Evolutionary conservation across 106 monocot species (phyloP), one percentile per base, ranked within the genome.

Genomic region (Platanthera guangdongensis): DNA sequence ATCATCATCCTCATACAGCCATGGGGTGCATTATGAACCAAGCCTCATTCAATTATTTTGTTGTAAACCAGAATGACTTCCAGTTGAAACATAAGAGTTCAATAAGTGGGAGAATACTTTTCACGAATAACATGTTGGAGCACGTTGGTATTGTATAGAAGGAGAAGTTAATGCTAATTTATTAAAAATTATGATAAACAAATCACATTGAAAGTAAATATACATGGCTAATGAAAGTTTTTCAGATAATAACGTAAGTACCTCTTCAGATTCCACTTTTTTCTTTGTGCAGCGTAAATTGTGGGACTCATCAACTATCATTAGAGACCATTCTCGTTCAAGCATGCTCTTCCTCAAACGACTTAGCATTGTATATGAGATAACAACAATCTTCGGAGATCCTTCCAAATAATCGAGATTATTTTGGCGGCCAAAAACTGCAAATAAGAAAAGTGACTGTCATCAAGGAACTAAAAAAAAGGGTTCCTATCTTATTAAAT

Each of bases 251-350:
- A 39, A 39, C 3, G 39, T 39, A 70, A 49, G 12, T 88, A 97
- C 96, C 97, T 99, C 97, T 76, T 81, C 85, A 22, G 86, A 84
- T 81, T 99, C 97, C 5, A 75, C 57, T 78, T 80, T 84, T 74
- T 91, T 92, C 88, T 92, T 94, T 25, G 97, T 99, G 83, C 91
- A 92, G 57, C 94, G 97, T 81, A 99, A 47, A 77, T 91, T 99
- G 78, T 99, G 97, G 48, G 97, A 94, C 75, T 99, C 97, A 84
- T 99, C 97, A 88, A 94, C 77, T 70, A 99, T 90, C 87, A 99
- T 72, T 78, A 94, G 83, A 74, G 89, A 84, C 97, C 97, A 99
- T 51, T 78, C 54, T 51, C 76, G 85, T 46, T 83, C 76, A 16
- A 86, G 72, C 88, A 94, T 99, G 69, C 91, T 99, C 54, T 71